These are phyloP conservation scores for Rhizophagus sp. DNA, from an alignment of 192 early-diverging fungal species.

Conservation along the genomic window DNA sequence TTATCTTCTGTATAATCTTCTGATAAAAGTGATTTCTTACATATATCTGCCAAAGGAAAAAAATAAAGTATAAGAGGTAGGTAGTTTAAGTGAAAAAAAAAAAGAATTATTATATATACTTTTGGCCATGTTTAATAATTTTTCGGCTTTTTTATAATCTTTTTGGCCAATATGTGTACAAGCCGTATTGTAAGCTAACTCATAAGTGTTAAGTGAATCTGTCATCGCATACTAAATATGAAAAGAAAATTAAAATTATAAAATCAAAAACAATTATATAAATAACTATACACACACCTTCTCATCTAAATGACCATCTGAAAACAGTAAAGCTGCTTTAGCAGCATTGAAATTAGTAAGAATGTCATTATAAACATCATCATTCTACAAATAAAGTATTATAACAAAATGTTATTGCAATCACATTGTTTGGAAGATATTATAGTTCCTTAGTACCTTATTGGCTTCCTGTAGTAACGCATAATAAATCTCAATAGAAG, in stretches of 20 bases:
- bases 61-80: neutral
- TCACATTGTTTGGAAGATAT: neutral
- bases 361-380: constrained; percentile 51
- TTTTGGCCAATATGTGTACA: constrained; percentile 57
- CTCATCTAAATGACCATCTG: constrained; percentile 35
- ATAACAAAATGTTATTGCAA: neutral
- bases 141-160: constrained; percentile 52
- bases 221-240: constrained; percentile 30
- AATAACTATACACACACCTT: constrained; percentile 23
- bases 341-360: constrained; percentile 53
- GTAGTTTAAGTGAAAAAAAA: neutral
- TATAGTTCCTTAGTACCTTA: constrained; percentile 21
- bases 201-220: constrained; percentile 53
- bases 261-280: neutral
- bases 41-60: constrained; percentile 36
- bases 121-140: constrained; percentile 55
- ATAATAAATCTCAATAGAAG: constrained; percentile 45
- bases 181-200: constrained; percentile 68
- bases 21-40: constrained; percentile 46
- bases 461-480: constrained; percentile 44
- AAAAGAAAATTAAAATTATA: neutral
- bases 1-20: constrained; percentile 64
- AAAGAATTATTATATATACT: constrained; percentile 40
- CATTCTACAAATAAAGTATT: constrained; percentile 15
- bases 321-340: constrained; percentile 51